These are phyloP conservation scores for Sporopachydermia quercuum DNA, from an alignment of 805 yeast genomes.

Conservation along the genomic window DNA sequence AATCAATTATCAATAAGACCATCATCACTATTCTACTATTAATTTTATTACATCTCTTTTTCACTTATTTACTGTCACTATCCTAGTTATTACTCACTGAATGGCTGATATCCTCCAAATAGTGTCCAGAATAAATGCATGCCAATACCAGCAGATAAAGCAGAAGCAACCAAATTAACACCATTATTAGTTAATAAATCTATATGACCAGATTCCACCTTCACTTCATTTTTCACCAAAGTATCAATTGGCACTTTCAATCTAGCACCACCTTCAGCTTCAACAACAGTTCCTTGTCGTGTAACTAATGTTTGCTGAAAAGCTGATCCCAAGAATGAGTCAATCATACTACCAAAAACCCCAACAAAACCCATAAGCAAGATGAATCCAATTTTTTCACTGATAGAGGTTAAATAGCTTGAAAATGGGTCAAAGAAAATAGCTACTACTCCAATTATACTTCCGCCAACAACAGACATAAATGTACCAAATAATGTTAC, in stretches of 20 bases:
- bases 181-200: not conserved
- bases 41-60: too few species aligned
- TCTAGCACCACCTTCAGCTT: constrained; percentile 16
- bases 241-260: constrained; percentile 7
- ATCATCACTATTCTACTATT: too few species aligned
- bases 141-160: constrained; percentile 13
- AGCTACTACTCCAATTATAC: constrained; percentile 19
- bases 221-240: not conserved
- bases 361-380: constrained; percentile 20
- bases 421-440: constrained; percentile 13
- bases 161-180: not conserved
- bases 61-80: too few species aligned
- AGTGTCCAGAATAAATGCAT: constrained; percentile 3
- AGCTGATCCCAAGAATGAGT: constrained; percentile 28
- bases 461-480: constrained; percentile 23
- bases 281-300: constrained; percentile 21
- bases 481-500: constrained; percentile 22
- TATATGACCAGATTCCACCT: not conserved
- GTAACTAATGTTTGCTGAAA: constrained; percentile 24
- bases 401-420: not conserved
- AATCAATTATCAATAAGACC: too few species aligned
- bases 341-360: constrained; percentile 23
- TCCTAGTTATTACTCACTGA: too few species aligned
- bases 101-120: too few species aligned
- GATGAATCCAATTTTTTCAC: constrained; percentile 9